These are phyloP conservation scores for Paraphoma chrysanthemicola DNA, from an alignment of 2,329 filamentous ascomycete species.

Conservation along the genomic window DNA sequence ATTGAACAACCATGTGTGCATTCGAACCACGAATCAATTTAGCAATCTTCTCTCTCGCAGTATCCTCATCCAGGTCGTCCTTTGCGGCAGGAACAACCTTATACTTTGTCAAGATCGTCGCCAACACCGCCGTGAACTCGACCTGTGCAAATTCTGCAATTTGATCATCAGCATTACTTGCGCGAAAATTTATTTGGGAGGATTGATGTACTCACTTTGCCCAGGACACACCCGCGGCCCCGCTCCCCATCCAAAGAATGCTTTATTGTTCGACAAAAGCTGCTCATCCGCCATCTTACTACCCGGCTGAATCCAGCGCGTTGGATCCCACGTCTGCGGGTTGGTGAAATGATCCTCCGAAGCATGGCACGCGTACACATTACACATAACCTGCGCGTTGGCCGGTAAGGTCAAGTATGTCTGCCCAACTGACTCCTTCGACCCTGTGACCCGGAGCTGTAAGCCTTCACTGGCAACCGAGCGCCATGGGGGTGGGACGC, in stretches of 20 bases:
- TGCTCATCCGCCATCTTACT: slow-evolving; percentile 2
- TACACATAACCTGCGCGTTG: slow-evolving; percentile 11
- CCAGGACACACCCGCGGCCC: slow-evolving; percentile 60
- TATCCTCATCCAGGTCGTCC: not conserved
- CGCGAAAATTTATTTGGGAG: not conserved
- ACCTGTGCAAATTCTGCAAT: slow-evolving; percentile 52
- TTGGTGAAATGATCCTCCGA: slow-evolving; percentile 32
- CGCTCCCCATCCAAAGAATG: slow-evolving; percentile 48
- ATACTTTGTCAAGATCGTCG: slow-evolving; percentile 18
- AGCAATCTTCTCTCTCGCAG: not conserved
- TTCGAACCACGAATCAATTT: slow-evolving; percentile 1
- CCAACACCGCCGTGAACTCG: slow-evolving; percentile 54
- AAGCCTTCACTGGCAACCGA: slow-evolving; percentile 1
- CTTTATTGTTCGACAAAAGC: slow-evolving; percentile 1
- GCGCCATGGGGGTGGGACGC: slow-evolving; percentile 7
- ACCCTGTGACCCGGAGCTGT: slow-evolving; percentile 2
- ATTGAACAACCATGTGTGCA: not conserved
- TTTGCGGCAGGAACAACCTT: slow-evolving; percentile 1
- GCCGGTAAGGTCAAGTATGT: slow-evolving; percentile 9
- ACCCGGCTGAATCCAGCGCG: slow-evolving; percentile 37
- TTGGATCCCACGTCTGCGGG: slow-evolving; percentile 32
- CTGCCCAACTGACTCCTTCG: not conserved
- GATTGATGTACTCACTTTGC: not conserved
- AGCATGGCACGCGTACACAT: slow-evolving; percentile 32
- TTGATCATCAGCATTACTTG: not conserved